Evolutionary conservation across 495 filamentous ascomycete genomes (phyloP).

Genomic region (Xylaria scruposa): DNA sequence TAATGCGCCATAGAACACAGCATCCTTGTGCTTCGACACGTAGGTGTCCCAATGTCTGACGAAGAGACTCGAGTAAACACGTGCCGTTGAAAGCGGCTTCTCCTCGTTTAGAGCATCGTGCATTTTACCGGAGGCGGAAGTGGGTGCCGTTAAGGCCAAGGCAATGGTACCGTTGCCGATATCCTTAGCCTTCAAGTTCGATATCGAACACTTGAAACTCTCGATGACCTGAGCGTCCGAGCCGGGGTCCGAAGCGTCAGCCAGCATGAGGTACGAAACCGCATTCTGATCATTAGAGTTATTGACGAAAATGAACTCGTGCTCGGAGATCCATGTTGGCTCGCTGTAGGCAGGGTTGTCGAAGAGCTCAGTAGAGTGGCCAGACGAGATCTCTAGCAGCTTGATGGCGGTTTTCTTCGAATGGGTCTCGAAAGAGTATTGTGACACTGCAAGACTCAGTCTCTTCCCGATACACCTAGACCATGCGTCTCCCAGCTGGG

Average conservation of each 20-base stretch:
- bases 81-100: slow-evolving; percentile 63
- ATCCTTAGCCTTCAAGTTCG: slow-evolving; percentile 73
- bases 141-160: slow-evolving; percentile 69
- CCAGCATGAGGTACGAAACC: slow-evolving; percentile 67
- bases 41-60: slow-evolving; percentile 81
- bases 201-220: slow-evolving; percentile 69
- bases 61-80: slow-evolving; percentile 73
- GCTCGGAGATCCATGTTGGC: slow-evolving; percentile 76
- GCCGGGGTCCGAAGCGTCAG: slow-evolving; percentile 60
- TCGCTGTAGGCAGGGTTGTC: slow-evolving; percentile 68
- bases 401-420: slow-evolving; percentile 76
- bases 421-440: slow-evolving; percentile 85
- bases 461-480: neutral
- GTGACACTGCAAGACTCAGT: slow-evolving; percentile 51
- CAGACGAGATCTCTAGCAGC: slow-evolving; percentile 72
- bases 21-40: slow-evolving; percentile 69
- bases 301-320: slow-evolving; percentile 72
- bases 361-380: slow-evolving; percentile 69
- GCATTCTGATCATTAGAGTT: slow-evolving; percentile 62
- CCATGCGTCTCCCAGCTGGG: neutral
- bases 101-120: slow-evolving; percentile 65
- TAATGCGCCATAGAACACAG: slow-evolving; percentile 76
- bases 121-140: slow-evolving; percentile 65
- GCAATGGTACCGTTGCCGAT: slow-evolving; percentile 69
- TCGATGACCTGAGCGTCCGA: slow-evolving; percentile 57